Percentiles rank a stretch among this genome's conserved stretches.
Evolutionary conservation across 345 rosid genomes (phyloP).

Genomic region (Capsella bursapastoris): DNA sequence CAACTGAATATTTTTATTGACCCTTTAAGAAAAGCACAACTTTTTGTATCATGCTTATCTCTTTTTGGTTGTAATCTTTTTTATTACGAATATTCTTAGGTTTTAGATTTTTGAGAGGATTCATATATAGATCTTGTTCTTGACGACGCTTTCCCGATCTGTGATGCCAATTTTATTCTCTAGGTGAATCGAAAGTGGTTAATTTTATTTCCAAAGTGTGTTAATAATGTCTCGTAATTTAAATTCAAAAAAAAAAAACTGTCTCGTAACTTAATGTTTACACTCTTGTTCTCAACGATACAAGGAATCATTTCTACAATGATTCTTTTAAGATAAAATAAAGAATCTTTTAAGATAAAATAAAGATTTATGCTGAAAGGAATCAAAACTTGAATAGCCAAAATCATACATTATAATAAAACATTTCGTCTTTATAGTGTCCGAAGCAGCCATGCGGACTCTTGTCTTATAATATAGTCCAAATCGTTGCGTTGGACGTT

Average conservation of each 20-base stretch:
- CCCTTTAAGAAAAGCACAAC: neutral
- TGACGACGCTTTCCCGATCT: neutral
- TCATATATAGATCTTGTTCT: conserved; percentile 6
- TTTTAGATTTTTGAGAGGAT: conserved; percentile 20
- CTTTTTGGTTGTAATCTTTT: conserved; percentile 31
- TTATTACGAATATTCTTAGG: conserved; percentile 20
- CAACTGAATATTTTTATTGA: neutral
- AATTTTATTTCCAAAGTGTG: neutral
- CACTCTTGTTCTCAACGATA: neutral
- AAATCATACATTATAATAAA: neutral
- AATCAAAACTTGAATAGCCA: conserved; percentile 4
- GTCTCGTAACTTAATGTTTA: neutral
- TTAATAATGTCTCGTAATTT: neutral
- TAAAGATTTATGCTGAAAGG: neutral
- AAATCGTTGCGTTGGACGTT: conserved; percentile 23
- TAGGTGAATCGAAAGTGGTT: neutral
- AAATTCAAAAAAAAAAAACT: too few species aligned
- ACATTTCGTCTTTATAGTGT: conserved; percentile 3
- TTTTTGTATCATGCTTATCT: conserved; percentile 24
- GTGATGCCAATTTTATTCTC: neutral
- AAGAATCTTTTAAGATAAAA: neutral
- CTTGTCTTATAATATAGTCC: neutral
- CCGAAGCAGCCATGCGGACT: conserved; percentile 7
- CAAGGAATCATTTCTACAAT: neutral
- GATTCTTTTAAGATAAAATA: neutral